phyloP scores from a whole-genome alignment of 108 stramenopile species.

The Nitzschia palea region DNA sequence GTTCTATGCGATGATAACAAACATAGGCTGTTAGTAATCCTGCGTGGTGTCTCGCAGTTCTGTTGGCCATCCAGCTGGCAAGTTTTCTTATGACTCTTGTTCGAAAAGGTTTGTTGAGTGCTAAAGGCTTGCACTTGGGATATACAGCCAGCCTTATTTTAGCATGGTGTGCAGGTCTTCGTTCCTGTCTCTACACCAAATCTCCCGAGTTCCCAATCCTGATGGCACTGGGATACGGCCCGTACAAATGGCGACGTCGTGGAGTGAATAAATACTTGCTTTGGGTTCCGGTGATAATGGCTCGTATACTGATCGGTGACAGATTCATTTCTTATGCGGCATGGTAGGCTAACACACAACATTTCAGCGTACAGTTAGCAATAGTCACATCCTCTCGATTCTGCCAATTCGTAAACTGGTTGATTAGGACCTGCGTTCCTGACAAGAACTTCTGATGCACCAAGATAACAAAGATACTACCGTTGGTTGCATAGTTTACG shows the following conservation, averaged over 20 bases:
- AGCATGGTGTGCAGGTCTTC: constrained; percentile 50
- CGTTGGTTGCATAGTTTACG: constrained; percentile 4
- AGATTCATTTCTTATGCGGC: constrained; percentile 22
- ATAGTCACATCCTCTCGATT: too few species aligned
- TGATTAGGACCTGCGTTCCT: too few species aligned
- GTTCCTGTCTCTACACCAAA: constrained; percentile 10
- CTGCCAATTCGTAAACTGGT: too few species aligned
- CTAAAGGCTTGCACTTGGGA: constrained; percentile 51
- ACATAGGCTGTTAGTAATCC: constrained; percentile 38
- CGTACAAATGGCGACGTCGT: constrained; percentile 44
- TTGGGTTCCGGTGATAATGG: constrained; percentile 48
- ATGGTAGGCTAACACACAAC: too few species aligned
- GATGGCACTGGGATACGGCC: constrained; percentile 28
- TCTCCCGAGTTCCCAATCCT: constrained; percentile 23
- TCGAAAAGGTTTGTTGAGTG: constrained; percentile 54
- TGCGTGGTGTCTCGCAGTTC: constrained; percentile 46
- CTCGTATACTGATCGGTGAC: constrained; percentile 45
- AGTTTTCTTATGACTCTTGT: constrained; percentile 73
- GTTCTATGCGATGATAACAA: too few species aligned
- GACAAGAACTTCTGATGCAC: too few species aligned
- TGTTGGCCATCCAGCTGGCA: constrained; percentile 69
- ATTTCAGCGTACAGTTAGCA: too few species aligned
- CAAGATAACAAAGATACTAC: too few species aligned
- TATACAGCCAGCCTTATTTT: constrained; percentile 45
- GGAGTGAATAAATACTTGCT: constrained; percentile 56